Evolutionary conservation across 2,329 filamentous ascomycete genomes (phyloP).

Genomic region (Sclerotinia spermophila): DNA sequence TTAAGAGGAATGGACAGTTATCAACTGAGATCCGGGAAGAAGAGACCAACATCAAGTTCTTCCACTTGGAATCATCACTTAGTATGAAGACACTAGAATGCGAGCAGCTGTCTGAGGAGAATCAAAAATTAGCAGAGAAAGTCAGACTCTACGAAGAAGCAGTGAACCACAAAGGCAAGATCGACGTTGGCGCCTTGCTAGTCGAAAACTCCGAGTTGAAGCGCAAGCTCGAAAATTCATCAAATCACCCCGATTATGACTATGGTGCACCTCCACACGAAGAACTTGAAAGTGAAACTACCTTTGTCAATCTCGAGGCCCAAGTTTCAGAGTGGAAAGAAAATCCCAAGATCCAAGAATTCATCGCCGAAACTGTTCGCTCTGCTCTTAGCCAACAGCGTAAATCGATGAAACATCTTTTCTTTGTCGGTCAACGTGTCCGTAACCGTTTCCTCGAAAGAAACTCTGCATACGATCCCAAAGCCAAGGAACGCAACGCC

Average conservation of each 20-base stretch:
- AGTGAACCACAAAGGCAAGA: slow-evolving; percentile 17
- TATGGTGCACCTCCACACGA: slow-evolving; percentile 8
- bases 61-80: slow-evolving; percentile 13
- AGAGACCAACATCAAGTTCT: slow-evolving; percentile 15
- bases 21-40: slow-evolving; percentile 13
- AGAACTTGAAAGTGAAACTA: slow-evolving; percentile 16
- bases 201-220: slow-evolving; percentile 18
- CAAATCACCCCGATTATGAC: not conserved
- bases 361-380: slow-evolving; percentile 10
- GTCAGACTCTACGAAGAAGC: slow-evolving; percentile 15
- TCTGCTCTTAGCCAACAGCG: slow-evolving; percentile 13
- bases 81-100: slow-evolving; percentile 13
- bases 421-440: slow-evolving; percentile 18
- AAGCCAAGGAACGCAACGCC: slow-evolving; percentile 12
- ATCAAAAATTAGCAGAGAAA: slow-evolving; percentile 13
- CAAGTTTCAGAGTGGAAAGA: slow-evolving; percentile 15
- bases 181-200: slow-evolving; percentile 17
- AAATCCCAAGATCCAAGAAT: slow-evolving; percentile 13
- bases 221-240: slow-evolving; percentile 1
- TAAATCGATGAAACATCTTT: slow-evolving; percentile 19
- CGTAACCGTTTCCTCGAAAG: slow-evolving; percentile 16
- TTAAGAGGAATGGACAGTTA: slow-evolving; percentile 10
- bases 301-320: slow-evolving; percentile 3
- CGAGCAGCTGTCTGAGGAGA: slow-evolving; percentile 13
- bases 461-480: slow-evolving; percentile 12